Base-by-base conservation (phyloP, 345 rosid species). In the Syzygium aromaticum region DNA sequence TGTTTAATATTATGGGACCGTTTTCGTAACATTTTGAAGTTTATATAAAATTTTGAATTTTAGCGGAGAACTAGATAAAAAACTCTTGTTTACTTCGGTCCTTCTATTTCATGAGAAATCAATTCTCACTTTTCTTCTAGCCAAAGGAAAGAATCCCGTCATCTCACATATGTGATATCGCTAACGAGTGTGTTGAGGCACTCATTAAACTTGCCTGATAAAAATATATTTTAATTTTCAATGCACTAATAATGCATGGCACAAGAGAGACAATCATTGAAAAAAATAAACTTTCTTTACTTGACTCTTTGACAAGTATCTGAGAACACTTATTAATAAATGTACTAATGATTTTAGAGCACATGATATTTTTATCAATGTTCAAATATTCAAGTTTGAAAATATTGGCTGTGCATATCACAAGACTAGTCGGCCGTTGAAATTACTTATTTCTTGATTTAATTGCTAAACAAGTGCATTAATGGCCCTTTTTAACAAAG, bases 151-250 rank as follows among this genome's bases (percentile, higher is more conserved):
- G 13, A 33, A 33, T 67, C 23, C 2, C 1, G 3, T 19, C 23
- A 19, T 21, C 3, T 1, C 1, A 7, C 23, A 67, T 33, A 67
- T 67, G 19, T 33, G 14, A 67, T 67, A 33, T 33, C 5, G 25
- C 12, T 19, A 33, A 67, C 0, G 14, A 33, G 43, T 33, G 19
- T 9, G 27, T 38, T 1, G 2, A 0, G 2, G 4, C 1, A 4
- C 46, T 2, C 12, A 2, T 67, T 8, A 33, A 67, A 19, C 25
- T 33, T 5, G 33, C 25, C 21, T 38, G 19, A 73, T 33, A 33
- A 38, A 2, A 73, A 73, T 19, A 13, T n/a, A 14, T 63, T 2
- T 38, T 7, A 38, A 21, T 10, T 73, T 73, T 73, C 13, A 10
- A 73, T 73, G 6, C 78, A 33, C 7, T 17, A 0, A 28, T 64